Evolutionary conservation across 83 land plant genomes (phyloP), one percentile per base, ranked within the genome.

Genomic region (Picea abies): DNA sequence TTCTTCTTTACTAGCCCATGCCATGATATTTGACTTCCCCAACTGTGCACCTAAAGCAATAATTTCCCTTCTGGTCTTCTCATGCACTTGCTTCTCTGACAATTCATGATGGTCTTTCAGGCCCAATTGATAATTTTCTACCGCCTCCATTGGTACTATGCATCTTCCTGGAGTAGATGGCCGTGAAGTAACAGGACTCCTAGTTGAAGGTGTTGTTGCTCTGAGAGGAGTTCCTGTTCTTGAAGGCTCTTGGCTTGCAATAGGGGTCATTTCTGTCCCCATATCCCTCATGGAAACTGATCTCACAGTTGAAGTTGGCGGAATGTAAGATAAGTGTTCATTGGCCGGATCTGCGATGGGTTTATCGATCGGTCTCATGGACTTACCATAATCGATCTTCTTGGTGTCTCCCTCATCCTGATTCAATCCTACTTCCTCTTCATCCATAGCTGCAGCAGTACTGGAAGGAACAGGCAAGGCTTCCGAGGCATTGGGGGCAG

Each of bases 181-280:
- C 3, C 88, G 83, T 12, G 95, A 91, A 23, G 89, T 56, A 25
- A 89, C 88, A 5, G 93, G 95, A 64, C 95, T 93, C 82, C 85
- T 82, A 16, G 84, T 41, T 7, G 73, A 85, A 7, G 95, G 95
- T 23, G 93, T 91, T 10, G 86, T 72, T 4, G 92, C 88, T 79
- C 95, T 86, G 17, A 93, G 37, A 1, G 95, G 95, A 4, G 95
- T 93, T 15, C 85, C 93, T 12, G 94, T 89, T 76, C 95, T 87
- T 16, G 95, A 93, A 1, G 95, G 95, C 87, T 91, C 95, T 68
- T 87, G 91, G 80, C 95, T 93, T 4, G 90, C 95, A 22, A 88
- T 86, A 0, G 95, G 95, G 12, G 95, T 91, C 95, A 93, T 93
- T 85, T 93, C 93, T 10, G 95, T 93, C 67, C 95, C 95, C 92